Evolutionary conservation across 176 grass and related monocot genomes (phyloP).

Genomic region (Melocanna baccifera): DNA sequence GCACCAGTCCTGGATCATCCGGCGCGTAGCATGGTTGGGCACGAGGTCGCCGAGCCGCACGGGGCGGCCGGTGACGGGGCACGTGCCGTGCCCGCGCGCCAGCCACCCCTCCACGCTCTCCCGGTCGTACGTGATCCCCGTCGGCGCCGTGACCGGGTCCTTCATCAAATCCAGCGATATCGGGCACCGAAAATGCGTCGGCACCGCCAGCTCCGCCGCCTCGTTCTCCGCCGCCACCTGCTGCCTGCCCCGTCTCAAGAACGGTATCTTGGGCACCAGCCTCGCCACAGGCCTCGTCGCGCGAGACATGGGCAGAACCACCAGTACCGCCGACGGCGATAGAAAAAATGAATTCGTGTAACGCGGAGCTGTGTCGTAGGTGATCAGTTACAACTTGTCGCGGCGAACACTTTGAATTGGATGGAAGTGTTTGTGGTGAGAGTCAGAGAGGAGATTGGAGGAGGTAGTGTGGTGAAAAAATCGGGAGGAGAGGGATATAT

Average conservation of each 20-base stretch:
- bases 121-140: conserved; percentile 83
- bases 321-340: not conserved
- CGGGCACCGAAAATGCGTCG: conserved; percentile 74
- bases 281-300: conserved; percentile 10
- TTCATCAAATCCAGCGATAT: conserved; percentile 87
- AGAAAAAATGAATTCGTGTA: conserved; percentile 3
- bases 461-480: not conserved
- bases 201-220: conserved; percentile 22
- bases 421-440: not conserved
- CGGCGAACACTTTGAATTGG: not conserved
- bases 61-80: conserved; percentile 59
- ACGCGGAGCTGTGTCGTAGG: not conserved
- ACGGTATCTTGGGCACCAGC: conserved; percentile 36
- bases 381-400: not conserved
- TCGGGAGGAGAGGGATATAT: conserved; percentile 24
- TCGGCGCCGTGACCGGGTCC: conserved; percentile 71
- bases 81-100: conserved; percentile 39
- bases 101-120: conserved; percentile 79
- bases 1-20: conserved; percentile 91
- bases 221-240: not conserved
- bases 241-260: not conserved
- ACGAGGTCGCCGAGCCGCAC: conserved; percentile 50
- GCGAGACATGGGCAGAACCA: conserved; percentile 40
- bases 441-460: not conserved
- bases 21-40: conserved; percentile 67